Conservation (phyloP, 139 green algal species). For the Coelastrella sp. region DNA sequence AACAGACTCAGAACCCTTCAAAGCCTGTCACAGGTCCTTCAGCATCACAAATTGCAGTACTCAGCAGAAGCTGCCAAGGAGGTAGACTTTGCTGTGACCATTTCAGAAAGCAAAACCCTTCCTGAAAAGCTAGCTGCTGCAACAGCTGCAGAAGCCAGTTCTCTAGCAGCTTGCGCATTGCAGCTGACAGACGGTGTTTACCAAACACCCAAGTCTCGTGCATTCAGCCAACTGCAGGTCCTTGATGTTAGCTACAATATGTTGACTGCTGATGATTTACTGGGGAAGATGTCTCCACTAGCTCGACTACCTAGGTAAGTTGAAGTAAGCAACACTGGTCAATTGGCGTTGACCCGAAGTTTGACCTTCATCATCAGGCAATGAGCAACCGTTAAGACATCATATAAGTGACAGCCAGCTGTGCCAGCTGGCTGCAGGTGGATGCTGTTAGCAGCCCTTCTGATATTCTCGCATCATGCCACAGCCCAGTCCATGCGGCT, state of each 20-base stretch:
- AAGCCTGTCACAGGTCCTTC: not conserved
- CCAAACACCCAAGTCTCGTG: not conserved
- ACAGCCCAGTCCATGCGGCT: too few relatives aligned
- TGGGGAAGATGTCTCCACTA: conserved; percentile 9
- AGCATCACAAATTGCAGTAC: not conserved
- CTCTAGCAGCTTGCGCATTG: not conserved
- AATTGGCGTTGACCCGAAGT: not conserved
- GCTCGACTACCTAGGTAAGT: conserved; percentile 19
- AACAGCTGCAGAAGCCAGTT: not conserved
- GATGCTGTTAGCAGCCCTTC: not conserved
- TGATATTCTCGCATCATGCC: not conserved
- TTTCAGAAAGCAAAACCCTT: too few relatives aligned
- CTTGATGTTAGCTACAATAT: conserved; percentile 46
- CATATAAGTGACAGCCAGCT: too few relatives aligned
- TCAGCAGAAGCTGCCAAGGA: too few relatives aligned
- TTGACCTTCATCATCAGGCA: not conserved
- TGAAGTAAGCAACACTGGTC: not conserved
- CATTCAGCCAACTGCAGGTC: conserved; percentile 4
- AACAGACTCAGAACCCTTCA: conserved; percentile 19
- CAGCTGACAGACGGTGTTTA: not conserved
- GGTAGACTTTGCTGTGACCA: too few relatives aligned
- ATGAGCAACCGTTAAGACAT: not conserved
- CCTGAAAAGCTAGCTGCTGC: too few relatives aligned
- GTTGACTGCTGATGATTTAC: conserved; percentile 31
- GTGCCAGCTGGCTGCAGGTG: too few relatives aligned